These are phyloP conservation scores for Eucalyptus marginata DNA, from an alignment of 345 rosid genomes.

Conservation along the genomic window DNA sequence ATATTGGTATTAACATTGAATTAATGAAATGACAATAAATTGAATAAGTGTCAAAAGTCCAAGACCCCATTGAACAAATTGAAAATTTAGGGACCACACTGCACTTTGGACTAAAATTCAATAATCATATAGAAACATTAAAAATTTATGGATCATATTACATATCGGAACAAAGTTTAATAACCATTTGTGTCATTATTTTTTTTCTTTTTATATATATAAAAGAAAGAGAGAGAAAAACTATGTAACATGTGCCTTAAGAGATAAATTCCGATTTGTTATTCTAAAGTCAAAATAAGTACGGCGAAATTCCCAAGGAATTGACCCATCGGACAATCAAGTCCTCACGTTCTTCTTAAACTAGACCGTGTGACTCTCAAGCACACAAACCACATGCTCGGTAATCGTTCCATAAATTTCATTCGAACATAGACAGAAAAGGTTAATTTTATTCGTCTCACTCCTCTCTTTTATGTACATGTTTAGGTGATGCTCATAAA, in stretches of 20 bases:
- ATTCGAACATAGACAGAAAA: not conserved
- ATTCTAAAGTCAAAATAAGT: not conserved
- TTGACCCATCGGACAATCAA: not conserved
- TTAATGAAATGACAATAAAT: too few relatives aligned
- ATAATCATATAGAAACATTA: too few relatives aligned
- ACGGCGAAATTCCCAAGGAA: not conserved
- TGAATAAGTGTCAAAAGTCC: too few relatives aligned
- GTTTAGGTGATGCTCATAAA: rapidly evolving
- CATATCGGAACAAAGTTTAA: too few relatives aligned
- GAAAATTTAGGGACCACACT: too few relatives aligned
- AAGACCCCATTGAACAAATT: too few relatives aligned
- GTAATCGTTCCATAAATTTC: not conserved
- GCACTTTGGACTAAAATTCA: too few relatives aligned
- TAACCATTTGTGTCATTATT: too few relatives aligned
- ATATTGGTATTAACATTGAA: too few relatives aligned
- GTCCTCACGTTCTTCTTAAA: not conserved
- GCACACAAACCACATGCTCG: not conserved
- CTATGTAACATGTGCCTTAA: not conserved
- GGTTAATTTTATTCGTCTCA: rapidly evolving
- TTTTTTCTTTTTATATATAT: too few relatives aligned
- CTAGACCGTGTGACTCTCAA: not conserved
- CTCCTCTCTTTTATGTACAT: not conserved
- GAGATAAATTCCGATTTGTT: not conserved
- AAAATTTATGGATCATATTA: too few relatives aligned
- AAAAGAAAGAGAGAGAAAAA: not conserved